Evolutionary conservation across 2,329 filamentous ascomycete genomes (phyloP), one percentile per base, ranked within the genome.

Genomic region (Fusarium nematophilum): DNA sequence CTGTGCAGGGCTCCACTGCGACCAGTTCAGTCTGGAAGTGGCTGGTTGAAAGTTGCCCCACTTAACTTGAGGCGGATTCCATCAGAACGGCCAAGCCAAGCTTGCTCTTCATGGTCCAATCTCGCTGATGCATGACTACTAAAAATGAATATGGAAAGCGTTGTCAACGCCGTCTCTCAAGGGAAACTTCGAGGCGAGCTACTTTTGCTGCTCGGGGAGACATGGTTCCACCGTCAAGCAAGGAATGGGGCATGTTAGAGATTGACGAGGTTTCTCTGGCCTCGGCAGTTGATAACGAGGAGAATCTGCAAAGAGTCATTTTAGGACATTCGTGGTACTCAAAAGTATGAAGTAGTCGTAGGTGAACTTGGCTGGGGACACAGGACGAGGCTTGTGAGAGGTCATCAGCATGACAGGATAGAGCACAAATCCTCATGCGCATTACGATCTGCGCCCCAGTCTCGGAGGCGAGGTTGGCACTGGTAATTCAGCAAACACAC

Each of bases 391-490:
- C 31, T 29, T 37, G 14, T 9, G 5, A 45, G 23, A 21, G 21
- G 21, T 25, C 17, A 30, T 18, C 26, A 42, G 13, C 25, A 45
- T 13, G 25, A 11, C 27, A 21, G 21, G 37, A 14, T 36, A 43
- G 13, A 9, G 31, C 36, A 38, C n/a, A 30, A 30, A 40, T 15
- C 42, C 42, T 39, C 53, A 30, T 60, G 33, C 46, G 29, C 45
- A 63, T 63, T 63, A 33, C 38, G 55, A 63, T 63, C 55, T 61
- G 38, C 59, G 38, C 38, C 39, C 45, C 6, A 37, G 27, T 43
- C 38, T 36, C 26, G 17, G 33, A 52, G 23, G 29, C 30, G 42
- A 45, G 23, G 33, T 30, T 7, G 33, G 17, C 21, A 18, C 13
- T 37, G 40, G 34, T 13, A 31, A 34, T n/a, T n/a, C n/a, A n/a